phyloP scores from a whole-genome alignment of 78 protist species.

The Dictyostelium discoideum region DNA sequence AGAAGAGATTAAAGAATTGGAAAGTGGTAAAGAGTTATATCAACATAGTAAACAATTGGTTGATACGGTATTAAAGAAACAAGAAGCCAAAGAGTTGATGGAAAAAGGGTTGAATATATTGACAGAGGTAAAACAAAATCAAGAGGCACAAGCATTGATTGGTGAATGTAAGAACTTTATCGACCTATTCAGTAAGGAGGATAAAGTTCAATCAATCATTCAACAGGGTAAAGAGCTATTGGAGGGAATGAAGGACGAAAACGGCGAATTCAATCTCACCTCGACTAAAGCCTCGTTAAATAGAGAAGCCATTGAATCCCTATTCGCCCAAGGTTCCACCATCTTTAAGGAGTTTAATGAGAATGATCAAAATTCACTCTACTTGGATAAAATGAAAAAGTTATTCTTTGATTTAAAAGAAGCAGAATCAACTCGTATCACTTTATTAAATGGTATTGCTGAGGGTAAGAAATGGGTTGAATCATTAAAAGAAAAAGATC shows the following conservation, averaged over 20 bases:
- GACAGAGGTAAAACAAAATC: conserved; percentile 30
- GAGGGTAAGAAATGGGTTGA: conserved; percentile 78
- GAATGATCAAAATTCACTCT: conserved; percentile 39
- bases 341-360: conserved; percentile 50
- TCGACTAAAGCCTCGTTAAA: neutral
- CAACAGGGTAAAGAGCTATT: conserved; percentile 34
- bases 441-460: conserved; percentile 34
- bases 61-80: conserved; percentile 48
- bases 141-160: conserved; percentile 27
- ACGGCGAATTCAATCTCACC: neutral
- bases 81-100: conserved; percentile 69
- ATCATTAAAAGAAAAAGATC: conserved; percentile 44
- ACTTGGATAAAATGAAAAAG: conserved; percentile 68
- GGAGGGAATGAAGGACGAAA: neutral
- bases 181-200: conserved; percentile 23
- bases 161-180: conserved; percentile 24
- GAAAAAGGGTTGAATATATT: conserved; percentile 53
- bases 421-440: conserved; percentile 64
- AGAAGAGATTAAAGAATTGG: conserved; percentile 46
- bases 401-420: conserved; percentile 73
- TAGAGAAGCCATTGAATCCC: conserved; percentile 54
- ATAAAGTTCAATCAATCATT: conserved; percentile 32
- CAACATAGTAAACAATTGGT: conserved; percentile 41
- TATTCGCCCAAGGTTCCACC: conserved; percentile 32
- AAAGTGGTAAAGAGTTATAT: conserved; percentile 59